Conservation (phyloP, 1,284 basidiomycete genomes). For the Apiotrichum domesticum region DNA sequence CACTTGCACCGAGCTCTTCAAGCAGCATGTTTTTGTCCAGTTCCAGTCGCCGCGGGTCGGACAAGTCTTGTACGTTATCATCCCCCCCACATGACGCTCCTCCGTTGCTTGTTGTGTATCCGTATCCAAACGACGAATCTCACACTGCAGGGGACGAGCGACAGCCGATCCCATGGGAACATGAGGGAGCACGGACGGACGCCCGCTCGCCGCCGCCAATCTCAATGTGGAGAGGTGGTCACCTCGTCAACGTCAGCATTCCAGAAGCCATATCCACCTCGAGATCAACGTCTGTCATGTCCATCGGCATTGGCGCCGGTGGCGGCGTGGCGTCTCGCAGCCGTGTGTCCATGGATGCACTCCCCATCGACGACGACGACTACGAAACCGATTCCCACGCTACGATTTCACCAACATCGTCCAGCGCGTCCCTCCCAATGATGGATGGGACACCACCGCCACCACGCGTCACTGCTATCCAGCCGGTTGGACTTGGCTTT, state of each 20-base stretch:
- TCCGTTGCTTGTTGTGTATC: too few species aligned
- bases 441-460: slow-evolving; percentile 10
- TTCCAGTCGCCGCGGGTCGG: neutral
- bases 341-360: slow-evolving; percentile 17
- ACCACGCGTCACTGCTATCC: neutral
- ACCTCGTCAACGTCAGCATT: neutral
- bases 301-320: neutral
- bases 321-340: slow-evolving; percentile 7
- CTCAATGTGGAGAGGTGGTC: neutral
- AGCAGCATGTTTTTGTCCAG: neutral
- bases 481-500: slow-evolving; percentile 5
- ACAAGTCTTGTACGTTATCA: neutral
- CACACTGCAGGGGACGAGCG: neutral
- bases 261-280: neutral
- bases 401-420: slow-evolving; percentile 12
- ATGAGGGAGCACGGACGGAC: neutral
- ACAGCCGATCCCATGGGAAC: neutral
- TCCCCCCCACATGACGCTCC: too few species aligned
- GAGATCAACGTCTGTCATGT: slow-evolving; percentile 7
- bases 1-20: neutral
- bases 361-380: neutral
- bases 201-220: neutral
- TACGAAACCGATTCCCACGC: slow-evolving; percentile 1
- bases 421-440: slow-evolving; percentile 10
- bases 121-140: too few species aligned